Percentiles rank a stretch among this genome's conserved stretches.
Evolutionary conservation across 2,329 filamentous ascomycete species (phyloP).

Genomic region (Claviceps capensis): DNA sequence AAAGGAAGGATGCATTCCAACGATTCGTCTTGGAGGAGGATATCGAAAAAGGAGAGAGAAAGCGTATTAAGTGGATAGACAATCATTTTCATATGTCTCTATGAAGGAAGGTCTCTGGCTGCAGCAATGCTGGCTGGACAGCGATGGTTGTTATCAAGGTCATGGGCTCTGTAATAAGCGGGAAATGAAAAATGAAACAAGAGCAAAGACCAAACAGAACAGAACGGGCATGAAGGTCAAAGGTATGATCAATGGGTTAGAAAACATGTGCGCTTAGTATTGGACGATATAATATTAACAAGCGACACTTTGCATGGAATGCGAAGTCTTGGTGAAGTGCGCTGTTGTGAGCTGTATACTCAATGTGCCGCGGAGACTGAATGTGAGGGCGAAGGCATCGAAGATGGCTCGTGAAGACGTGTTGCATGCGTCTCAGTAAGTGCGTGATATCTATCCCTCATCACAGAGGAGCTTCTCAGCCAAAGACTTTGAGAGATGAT

Average conservation of each 20-base stretch:
- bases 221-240: neutral
- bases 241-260: slow-evolving; percentile 3
- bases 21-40: neutral
- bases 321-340: neutral
- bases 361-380: neutral
- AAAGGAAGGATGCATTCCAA: slow-evolving; percentile 9
- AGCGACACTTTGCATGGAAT: neutral
- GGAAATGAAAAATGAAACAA: neutral
- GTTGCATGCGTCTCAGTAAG: too few species aligned
- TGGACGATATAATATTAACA: slow-evolving; percentile 2
- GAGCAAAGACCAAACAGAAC: neutral
- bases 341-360: neutral
- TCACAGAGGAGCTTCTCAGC: too few species aligned
- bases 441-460: too few species aligned
- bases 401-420: neutral
- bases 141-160: neutral
- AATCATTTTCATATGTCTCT: slow-evolving; percentile 3
- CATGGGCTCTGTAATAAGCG: slow-evolving; percentile 1
- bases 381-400: neutral
- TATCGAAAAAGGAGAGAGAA: neutral
- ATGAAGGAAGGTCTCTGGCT: neutral
- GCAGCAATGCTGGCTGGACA: neutral
- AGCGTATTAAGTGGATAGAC: slow-evolving; percentile 12
- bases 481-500: too few species aligned
- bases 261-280: slow-evolving; percentile 2